These are phyloP conservation scores for Acanthamoeba triangularis DNA, from an alignment of 208 protist species.

Conservation along the genomic window DNA sequence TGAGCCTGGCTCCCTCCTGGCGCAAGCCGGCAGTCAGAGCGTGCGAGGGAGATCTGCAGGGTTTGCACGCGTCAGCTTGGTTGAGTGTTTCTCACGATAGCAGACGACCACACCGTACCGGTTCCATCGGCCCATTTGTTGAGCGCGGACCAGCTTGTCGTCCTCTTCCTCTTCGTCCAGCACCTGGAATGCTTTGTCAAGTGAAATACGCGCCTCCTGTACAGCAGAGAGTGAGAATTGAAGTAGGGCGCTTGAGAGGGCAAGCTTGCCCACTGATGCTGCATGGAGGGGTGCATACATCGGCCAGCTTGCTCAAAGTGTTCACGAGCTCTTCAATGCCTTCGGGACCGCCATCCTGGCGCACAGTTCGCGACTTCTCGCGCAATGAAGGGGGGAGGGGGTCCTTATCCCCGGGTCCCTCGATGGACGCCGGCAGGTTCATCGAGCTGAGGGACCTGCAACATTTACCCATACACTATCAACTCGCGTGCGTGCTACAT, in stretches of 20 bases:
- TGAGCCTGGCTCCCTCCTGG: slow-evolving; percentile 10
- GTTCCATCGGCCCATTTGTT: not conserved
- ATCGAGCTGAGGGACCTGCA: slow-evolving; percentile 32
- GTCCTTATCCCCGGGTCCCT: not conserved
- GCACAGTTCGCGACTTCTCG: not conserved
- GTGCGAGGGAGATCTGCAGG: slow-evolving; percentile 35
- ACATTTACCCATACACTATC: not conserved
- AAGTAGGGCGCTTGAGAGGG: too few relatives aligned
- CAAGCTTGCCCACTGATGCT: not conserved
- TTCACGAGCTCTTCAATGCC: not conserved
- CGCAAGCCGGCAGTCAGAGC: not conserved
- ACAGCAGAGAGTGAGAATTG: not conserved
- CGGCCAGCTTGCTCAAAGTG: slow-evolving; percentile 18
- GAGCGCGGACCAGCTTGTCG: not conserved
- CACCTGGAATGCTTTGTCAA: slow-evolving; percentile 2
- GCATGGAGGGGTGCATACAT: not conserved
- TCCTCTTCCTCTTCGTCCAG: slow-evolving; percentile 52
- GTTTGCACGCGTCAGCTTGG: too few relatives aligned
- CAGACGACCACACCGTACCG: not conserved
- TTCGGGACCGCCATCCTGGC: not conserved
- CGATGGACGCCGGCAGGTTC: slow-evolving; percentile 48
- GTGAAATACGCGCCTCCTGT: not conserved
- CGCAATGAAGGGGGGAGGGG: not conserved
- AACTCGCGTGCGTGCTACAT: not conserved
- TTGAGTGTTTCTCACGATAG: too few relatives aligned